Conservation (phyloP, 2,329 filamentous ascomycete genomes). For the Mycosphaerella sp. region DNA sequence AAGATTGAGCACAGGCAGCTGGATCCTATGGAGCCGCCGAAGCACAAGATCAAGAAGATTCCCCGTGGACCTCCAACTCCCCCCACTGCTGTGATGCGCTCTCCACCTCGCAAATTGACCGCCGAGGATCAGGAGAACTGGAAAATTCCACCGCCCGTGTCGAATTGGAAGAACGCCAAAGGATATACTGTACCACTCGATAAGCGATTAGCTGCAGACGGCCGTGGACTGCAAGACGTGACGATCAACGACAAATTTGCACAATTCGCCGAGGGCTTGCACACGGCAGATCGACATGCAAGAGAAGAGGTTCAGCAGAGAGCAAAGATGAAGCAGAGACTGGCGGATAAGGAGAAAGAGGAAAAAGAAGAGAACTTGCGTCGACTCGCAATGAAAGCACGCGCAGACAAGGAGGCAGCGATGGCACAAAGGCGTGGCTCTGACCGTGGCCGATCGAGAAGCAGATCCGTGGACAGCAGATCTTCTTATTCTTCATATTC, state of each 20-base stretch:
- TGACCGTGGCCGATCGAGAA: constrained; percentile 28
- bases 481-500: constrained; percentile 40
- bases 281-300: constrained; percentile 89
- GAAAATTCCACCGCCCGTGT: constrained; percentile 84
- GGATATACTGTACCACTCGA: constrained; percentile 94
- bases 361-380: constrained; percentile 91
- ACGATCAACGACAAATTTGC: constrained; percentile 99
- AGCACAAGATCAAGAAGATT: constrained; percentile 99
- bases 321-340: constrained; percentile 86
- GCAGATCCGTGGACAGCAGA: constrained; percentile 28
- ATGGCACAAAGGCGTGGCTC: constrained; percentile 42
- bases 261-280: constrained; percentile 87
- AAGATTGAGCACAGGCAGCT: constrained; percentile 94
- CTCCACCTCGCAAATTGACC: constrained; percentile 87
- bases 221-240: constrained; percentile 83
- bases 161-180: constrained; percentile 99
- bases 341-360: constrained; percentile 93
- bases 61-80: constrained; percentile 86
- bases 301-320: constrained; percentile 92
- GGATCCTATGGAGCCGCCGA: constrained; percentile 94
- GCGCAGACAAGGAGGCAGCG: constrained; percentile 58
- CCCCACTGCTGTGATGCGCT: constrained; percentile 90
- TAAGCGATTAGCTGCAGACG: constrained; percentile 90
- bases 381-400: constrained; percentile 79
- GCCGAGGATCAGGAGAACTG: constrained; percentile 96